Evolutionary conservation across 1,284 basidiomycete species (phyloP).

Genomic region (Moniliophthora roreri): DNA sequence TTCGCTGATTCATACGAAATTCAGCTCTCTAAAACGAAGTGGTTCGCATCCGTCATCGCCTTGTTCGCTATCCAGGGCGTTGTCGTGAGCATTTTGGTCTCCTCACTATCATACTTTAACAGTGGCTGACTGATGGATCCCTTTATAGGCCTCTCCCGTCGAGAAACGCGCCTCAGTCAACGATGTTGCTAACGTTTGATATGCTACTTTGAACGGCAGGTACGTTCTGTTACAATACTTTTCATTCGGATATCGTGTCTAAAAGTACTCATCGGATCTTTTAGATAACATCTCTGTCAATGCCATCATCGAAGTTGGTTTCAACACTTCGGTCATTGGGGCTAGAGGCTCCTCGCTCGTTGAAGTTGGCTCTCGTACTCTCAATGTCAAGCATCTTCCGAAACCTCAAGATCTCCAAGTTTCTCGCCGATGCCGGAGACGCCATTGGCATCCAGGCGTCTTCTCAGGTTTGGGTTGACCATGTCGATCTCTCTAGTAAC

Average conservation of each 20-base stretch:
- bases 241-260: too few relatives aligned
- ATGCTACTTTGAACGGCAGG: constrained; percentile 43
- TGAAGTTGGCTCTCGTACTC: constrained; percentile 42
- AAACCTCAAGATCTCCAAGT: constrained; percentile 50
- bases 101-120: neutral
- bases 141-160: constrained; percentile 25
- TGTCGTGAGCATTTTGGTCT: constrained; percentile 22
- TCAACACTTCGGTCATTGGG: constrained; percentile 43
- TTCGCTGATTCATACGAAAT: neutral
- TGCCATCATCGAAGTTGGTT: constrained; percentile 39
- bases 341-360: constrained; percentile 30
- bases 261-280: too few relatives aligned
- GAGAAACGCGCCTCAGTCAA: constrained; percentile 32
- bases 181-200: constrained; percentile 41
- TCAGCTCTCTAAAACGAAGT: constrained; percentile 20
- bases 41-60: constrained; percentile 28
- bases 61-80: constrained; percentile 28
- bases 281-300: constrained; percentile 42
- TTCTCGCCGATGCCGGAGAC: constrained; percentile 43
- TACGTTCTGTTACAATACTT: constrained; percentile 16
- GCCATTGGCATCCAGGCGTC: constrained; percentile 43
- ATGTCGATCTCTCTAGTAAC: constrained; percentile 44
- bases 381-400: constrained; percentile 43
- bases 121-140: neutral
- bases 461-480: constrained; percentile 47